Evolutionary conservation across 2,329 filamentous ascomycete species (phyloP), one percentile per base, ranked within the genome.

Genomic region (Botryotinia convoluta): DNA sequence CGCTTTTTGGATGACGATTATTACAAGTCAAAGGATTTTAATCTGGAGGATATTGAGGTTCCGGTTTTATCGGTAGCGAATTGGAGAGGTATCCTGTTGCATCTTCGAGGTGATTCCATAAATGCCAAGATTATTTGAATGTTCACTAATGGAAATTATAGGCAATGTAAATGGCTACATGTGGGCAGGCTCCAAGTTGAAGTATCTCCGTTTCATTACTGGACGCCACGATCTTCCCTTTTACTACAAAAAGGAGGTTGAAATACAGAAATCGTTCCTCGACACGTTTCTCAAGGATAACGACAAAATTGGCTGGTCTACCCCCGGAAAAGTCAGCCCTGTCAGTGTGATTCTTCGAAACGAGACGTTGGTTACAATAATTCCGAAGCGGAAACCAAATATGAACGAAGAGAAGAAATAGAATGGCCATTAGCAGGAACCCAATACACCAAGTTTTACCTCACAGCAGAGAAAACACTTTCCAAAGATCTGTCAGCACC

Each of bases 221-320:
- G 91, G 91, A 2, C 86, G 91, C 0, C 91, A 93, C 75, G 91
- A 93, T 77, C 83, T 93, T 2, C 91, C 91, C 0, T 93, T 93
- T 79, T 93, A 92, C 82, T 92, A 92, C 79, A 81, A 86, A 1
- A 88, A 92, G 65, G 89, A 92, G 75, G 90, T 92, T 0, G 88
- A 91, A 74, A 77, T 93, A 0, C 91, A 93, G 78, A 85, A 84
- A 64, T 88, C 87, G 76, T 93, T 93, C 79, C 82, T 93, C 0
- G 89, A 92, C 74, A 91, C 91, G 0, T 93, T 93, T 78, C 84
- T 93, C 51, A 93, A 92, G 76, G 88, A 85, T 1, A 85, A 92
- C 0, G 91, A 93, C 77, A 82, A 84, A 0, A 84, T 83, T 0
- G 89, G 89, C n/a, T 92, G 90, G 89, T 85, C 85, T 0, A 78